Evolutionary conservation across 2,329 filamentous ascomycete genomes (phyloP).

Genomic region (Berkeleyomyces basicola): DNA sequence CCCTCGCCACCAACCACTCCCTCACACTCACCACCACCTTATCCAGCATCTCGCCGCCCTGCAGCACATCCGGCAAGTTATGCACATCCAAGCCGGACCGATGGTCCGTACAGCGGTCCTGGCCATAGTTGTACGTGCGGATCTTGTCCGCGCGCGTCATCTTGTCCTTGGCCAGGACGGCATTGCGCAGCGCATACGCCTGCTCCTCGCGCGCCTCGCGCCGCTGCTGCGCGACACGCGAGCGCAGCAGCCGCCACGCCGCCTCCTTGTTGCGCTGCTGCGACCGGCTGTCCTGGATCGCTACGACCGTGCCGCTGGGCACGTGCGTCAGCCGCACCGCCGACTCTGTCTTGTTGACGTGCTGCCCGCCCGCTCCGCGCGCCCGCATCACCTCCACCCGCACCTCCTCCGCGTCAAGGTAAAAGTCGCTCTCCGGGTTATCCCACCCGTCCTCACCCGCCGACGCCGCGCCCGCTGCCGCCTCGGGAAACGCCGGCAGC

Average conservation of each 20-base stretch:
- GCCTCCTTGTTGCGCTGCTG: conserved; percentile 78
- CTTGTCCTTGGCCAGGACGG: conserved; percentile 60
- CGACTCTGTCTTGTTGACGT: conserved; percentile 97
- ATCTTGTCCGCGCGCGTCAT: conserved; percentile 91
- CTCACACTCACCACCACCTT: conserved; percentile 62
- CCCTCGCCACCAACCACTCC: conserved; percentile 57
- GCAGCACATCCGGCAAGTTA: conserved; percentile 65
- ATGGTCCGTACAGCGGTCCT: conserved; percentile 75
- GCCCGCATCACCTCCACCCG: conserved; percentile 79
- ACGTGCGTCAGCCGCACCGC: conserved; percentile 83
- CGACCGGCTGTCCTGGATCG: conserved; percentile 83
- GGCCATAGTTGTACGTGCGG: conserved; percentile 68
- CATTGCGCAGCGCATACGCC: conserved; percentile 55
- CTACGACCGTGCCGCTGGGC: conserved; percentile 72
- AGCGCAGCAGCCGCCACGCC: conserved; percentile 73
- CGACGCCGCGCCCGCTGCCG: conserved; percentile 29
- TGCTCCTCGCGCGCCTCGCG: conserved; percentile 75
- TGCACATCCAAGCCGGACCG: conserved; percentile 64
- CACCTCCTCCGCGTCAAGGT: conserved; percentile 71
- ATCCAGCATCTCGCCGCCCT: conserved; percentile 54
- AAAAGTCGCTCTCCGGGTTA: conserved; percentile 82
- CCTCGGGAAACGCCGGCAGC: conserved; percentile 60
- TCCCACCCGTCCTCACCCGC: conserved; percentile 45
- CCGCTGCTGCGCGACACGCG: conserved; percentile 61
- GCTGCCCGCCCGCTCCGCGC: conserved; percentile 82